Evolutionary conservation across 768 basidiomycete genomes (phyloP).

Genomic region (Hygrophorus pudorinus): DNA sequence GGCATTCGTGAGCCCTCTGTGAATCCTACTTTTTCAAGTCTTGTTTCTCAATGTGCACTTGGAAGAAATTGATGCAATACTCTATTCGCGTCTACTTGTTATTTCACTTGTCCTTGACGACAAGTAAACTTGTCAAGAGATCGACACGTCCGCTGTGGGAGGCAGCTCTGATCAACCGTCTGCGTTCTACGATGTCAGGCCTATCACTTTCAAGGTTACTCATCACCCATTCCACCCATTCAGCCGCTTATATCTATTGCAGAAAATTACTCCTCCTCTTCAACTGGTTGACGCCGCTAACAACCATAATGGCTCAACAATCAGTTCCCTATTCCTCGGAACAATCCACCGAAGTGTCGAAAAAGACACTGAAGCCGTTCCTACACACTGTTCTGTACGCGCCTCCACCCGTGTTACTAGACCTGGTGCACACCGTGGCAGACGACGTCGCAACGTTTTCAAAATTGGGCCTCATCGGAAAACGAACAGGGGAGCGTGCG

Average conservation of each 20-base stretch:
- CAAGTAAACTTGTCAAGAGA: conserved; percentile 37
- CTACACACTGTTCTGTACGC: conserved; percentile 69
- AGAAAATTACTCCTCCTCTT: conserved; percentile 78
- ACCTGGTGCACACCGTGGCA: conserved; percentile 61
- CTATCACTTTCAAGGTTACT: conserved; percentile 68
- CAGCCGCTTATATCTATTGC: conserved; percentile 4
- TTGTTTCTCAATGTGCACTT: neutral
- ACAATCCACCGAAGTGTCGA: conserved; percentile 24
- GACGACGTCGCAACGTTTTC: conserved; percentile 79
- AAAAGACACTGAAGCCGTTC: conserved; percentile 44
- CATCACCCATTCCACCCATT: neutral
- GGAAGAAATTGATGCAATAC: conserved; percentile 82
- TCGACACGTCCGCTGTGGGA: conserved; percentile 43
- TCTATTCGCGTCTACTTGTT: conserved; percentile 64
- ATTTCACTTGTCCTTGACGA: conserved; percentile 48
- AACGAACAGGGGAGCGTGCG: conserved; percentile 55
- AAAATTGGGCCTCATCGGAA: conserved; percentile 57
- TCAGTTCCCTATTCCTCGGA: conserved; percentile 50
- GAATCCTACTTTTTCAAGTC: neutral
- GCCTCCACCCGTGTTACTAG: conserved; percentile 74
- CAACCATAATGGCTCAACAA: conserved; percentile 61
- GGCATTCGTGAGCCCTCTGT: conserved; percentile 52
- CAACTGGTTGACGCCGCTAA: conserved; percentile 76
- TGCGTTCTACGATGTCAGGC: conserved; percentile 53
- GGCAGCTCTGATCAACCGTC: conserved; percentile 43